Percentiles rank a stretch among this genome's conserved stretches.
Evolutionary conservation across 1,139 yeast species (phyloP).

Genomic region (Geotrichum siamense): DNA sequence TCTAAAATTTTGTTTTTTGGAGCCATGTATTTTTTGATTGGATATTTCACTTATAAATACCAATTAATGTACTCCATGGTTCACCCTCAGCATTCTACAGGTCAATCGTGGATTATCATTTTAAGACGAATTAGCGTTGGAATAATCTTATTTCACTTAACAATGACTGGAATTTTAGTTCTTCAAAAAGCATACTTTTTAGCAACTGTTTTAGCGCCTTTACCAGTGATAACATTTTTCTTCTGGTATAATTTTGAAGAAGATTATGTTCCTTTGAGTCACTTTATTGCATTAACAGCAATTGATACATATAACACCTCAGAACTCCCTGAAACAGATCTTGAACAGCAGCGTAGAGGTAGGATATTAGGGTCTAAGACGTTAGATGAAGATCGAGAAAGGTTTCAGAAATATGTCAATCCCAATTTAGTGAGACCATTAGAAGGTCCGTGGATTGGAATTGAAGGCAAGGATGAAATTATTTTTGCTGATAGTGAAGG

Average conservation of each 20-base stretch:
- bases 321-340: conserved; percentile 4
- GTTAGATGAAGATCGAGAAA: conserved; percentile 61
- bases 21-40: conserved; percentile 61
- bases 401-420: conserved; percentile 63
- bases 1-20: conserved; percentile 72
- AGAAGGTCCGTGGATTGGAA: conserved; percentile 76
- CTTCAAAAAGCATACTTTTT: conserved; percentile 68
- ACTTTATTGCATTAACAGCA: conserved; percentile 78
- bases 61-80: conserved; percentile 73
- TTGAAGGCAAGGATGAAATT: conserved; percentile 54
- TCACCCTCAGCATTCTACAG: conserved; percentile 85
- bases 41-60: conserved; percentile 73
- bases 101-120: conserved; percentile 80
- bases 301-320: conserved; percentile 30
- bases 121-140: conserved; percentile 69
- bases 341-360: conserved; percentile 9
- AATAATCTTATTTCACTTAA: conserved; percentile 66
- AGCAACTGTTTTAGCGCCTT: conserved; percentile 65
- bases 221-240: conserved; percentile 60
- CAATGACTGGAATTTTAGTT: conserved; percentile 87
- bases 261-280: conserved; percentile 70
- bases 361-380: conserved; percentile 35
- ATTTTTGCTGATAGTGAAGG: conserved; percentile 57
- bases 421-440: conserved; percentile 61
- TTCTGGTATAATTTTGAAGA: conserved; percentile 77